Percentiles rank a stretch among this genome's conserved stretches.
phyloP scores from a whole-genome alignment of 306 rosid species.

The Cucumis cinereus region DNA sequence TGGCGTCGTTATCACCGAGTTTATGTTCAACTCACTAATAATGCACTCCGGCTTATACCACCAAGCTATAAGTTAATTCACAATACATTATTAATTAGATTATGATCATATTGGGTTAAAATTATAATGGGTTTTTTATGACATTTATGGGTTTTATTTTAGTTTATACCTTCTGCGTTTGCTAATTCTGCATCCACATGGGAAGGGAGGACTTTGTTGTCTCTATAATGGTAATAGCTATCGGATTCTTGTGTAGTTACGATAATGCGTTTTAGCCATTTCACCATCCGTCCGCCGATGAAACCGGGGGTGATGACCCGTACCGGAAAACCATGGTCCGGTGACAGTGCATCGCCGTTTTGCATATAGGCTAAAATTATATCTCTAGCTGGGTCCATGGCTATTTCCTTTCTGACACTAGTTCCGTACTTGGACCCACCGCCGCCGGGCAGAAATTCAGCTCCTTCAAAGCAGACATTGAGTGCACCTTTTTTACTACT shows the following conservation, averaged over 20 bases:
- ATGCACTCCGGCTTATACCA: constrained; percentile 76
- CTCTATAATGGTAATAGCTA: constrained; percentile 44
- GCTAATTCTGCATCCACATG: constrained; percentile 73
- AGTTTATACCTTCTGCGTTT: constrained; percentile 41
- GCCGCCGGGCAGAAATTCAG: constrained; percentile 62
- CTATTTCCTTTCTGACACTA: constrained; percentile 40
- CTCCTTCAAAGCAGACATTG: constrained; percentile 65
- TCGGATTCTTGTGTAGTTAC: constrained; percentile 49
- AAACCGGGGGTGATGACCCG: constrained; percentile 58
- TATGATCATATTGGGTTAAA: neutral
- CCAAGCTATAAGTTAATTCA: constrained; percentile 43
- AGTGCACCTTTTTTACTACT: constrained; percentile 31
- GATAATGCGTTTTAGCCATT: constrained; percentile 69
- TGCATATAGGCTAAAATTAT: constrained; percentile 72
- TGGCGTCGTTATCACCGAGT: constrained; percentile 77
- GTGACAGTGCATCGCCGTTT: constrained; percentile 43
- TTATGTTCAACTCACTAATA: constrained; percentile 64
- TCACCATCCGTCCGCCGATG: constrained; percentile 71
- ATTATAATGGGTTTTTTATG: neutral
- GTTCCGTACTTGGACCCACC: constrained; percentile 75
- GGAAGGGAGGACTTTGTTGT: constrained; percentile 67
- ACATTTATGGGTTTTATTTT: neutral
- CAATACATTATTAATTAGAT: neutral
- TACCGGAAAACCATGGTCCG: constrained; percentile 76
- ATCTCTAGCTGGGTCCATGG: constrained; percentile 60